A percentile compares a stretch with the other conserved stretches of the same genome.
Conservation (phyloP, 1,139 yeast genomes). For the Saccharomyces hybrid region DNA sequence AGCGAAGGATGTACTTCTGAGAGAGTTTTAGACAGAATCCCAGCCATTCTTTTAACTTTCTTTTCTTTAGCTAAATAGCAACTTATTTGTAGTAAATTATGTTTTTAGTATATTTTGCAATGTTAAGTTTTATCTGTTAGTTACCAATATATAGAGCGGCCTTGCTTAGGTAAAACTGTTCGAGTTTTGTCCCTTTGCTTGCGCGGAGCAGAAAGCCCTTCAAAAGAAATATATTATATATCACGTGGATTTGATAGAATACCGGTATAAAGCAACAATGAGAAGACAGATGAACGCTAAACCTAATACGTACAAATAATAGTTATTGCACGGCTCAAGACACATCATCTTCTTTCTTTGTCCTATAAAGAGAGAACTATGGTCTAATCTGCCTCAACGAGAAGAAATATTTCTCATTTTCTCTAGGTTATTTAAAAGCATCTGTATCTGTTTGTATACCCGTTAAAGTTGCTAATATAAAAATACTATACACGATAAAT, state of each 20-base stretch:
- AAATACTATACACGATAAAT: neutral
- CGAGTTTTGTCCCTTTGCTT: neutral
- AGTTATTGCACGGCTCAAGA: neutral
- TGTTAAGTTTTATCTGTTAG: too few relatives aligned
- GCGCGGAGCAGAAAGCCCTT: neutral
- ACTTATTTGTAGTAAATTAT: neutral
- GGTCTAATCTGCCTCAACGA: too few relatives aligned
- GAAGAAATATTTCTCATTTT: neutral
- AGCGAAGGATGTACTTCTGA: constrained; percentile 33
- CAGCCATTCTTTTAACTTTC: constrained; percentile 17
- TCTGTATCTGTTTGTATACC: neutral
- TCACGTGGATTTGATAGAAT: neutral
- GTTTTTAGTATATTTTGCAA: neutral
- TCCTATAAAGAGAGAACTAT: neutral
- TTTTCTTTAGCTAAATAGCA: neutral
- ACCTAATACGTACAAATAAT: neutral
- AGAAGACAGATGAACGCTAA: neutral
- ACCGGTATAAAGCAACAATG: neutral
- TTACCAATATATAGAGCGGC: neutral
- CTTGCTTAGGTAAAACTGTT: neutral
- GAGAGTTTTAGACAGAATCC: constrained; percentile 24
- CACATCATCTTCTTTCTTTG: neutral
- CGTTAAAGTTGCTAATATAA: neutral
- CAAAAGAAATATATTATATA: neutral
- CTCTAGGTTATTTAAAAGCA: neutral